Evolutionary conservation across 768 basidiomycete genomes (phyloP), one percentile per base, ranked within the genome.

Genomic region (Melanogaster broomeanus): DNA sequence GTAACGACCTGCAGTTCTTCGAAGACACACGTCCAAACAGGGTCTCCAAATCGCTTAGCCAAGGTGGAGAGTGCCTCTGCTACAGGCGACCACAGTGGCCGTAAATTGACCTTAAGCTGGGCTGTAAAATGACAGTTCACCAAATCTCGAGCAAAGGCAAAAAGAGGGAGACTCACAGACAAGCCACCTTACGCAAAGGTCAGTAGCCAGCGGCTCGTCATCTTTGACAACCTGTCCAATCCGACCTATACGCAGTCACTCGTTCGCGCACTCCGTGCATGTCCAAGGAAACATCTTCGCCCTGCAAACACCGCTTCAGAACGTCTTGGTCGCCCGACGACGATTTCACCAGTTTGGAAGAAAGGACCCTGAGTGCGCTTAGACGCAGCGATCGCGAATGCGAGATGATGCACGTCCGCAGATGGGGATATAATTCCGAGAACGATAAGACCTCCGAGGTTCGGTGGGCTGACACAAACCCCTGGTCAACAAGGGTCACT

Each of bases 41-140:
- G 55, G 56, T 91, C 84, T 0, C 82, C 85, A 53, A 85, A 87
- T n/a, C 80, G 72, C 27, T 68, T 66, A 0, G 81, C 75, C 13
- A 83, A 54, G 2, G 68, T 63, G 0, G 80, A 76, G 6, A 97
- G 68, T 1, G 89, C 86, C 11, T 79, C 78, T 12, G 85, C 79
- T 4, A 93, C 83, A 16, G 94, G 88, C 4, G 84, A 80, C 89
- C 95, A 99, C 15, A 97, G 64, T 0, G 97, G 97, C 25, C 91
- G 81, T 40, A 98, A 72, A 65, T 94, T 96, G 53, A 98, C 88
- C 72, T 98, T 98, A 46, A 98, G 76, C 65, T 97, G 95, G 6
- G 89, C 91, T 88, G 60, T 22, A 49, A 18, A 12, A 22, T 2
- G 43, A 31, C 2, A 21, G n/a, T 42, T 42, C n/a, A 42, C 19